Evolutionary conservation across 768 basidiomycete genomes (phyloP).

Genomic region (Leccinum sublutescens): DNA sequence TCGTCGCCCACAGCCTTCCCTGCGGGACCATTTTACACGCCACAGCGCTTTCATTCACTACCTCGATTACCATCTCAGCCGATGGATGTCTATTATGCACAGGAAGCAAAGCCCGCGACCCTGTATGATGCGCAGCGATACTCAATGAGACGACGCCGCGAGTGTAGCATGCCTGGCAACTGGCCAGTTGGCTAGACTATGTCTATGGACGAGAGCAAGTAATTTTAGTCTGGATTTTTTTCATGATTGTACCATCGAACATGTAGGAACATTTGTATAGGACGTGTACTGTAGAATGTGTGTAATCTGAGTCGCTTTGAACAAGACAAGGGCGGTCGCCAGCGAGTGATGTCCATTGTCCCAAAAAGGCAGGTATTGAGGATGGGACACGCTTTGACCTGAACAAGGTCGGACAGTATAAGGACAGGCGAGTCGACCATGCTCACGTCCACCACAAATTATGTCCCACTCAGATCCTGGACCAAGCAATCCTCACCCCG

Average conservation of each 20-base stretch:
- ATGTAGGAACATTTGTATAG: slow-evolving; percentile 18
- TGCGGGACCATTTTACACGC: slow-evolving; percentile 15
- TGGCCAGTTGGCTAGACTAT: slow-evolving; percentile 33
- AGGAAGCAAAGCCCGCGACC: slow-evolving; percentile 13
- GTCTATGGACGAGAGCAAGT: not conserved
- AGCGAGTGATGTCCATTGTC: slow-evolving; percentile 27
- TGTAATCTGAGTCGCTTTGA: slow-evolving; percentile 12
- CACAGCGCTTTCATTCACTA: slow-evolving; percentile 23
- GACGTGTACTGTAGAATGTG: slow-evolving; percentile 8
- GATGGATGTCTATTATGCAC: slow-evolving; percentile 15
- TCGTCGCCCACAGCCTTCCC: slow-evolving; percentile 9
- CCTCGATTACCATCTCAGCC: slow-evolving; percentile 25
- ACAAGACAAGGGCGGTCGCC: slow-evolving; percentile 22
- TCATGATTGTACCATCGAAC: slow-evolving; percentile 16
- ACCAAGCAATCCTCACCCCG: slow-evolving; percentile 12
- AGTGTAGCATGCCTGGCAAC: slow-evolving; percentile 42
- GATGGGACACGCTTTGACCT: slow-evolving; percentile 32
- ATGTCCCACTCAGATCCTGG: slow-evolving; percentile 25
- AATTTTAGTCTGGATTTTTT: not conserved
- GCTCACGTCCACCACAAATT: slow-evolving; percentile 3
- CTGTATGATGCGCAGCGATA: slow-evolving; percentile 16
- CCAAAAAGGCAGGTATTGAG: slow-evolving; percentile 34
- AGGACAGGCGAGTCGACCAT: slow-evolving; percentile 18
- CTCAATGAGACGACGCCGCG: slow-evolving; percentile 19
- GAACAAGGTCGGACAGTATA: slow-evolving; percentile 19